phyloP scores from a whole-genome alignment of 169 alveolate genomes.

The Plasmodium sp. region DNA sequence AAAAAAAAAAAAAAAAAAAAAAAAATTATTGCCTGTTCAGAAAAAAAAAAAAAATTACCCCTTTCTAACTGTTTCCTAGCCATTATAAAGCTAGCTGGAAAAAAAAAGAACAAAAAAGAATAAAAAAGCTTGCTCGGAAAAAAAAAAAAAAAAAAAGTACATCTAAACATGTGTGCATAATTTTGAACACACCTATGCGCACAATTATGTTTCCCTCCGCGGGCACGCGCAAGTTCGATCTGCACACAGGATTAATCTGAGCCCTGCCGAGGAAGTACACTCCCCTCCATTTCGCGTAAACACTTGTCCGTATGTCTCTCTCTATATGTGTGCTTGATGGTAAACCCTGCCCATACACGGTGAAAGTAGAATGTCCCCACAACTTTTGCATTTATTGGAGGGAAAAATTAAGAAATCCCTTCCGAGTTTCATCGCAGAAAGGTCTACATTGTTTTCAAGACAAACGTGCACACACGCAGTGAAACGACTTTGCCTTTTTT shows the following conservation, averaged over 20 bases:
- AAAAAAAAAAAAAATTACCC: not conserved
- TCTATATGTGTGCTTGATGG: slow-evolving; percentile 7
- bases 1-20: not conserved
- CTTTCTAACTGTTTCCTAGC: not conserved
- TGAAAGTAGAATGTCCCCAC: not conserved
- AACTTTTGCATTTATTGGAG: not conserved
- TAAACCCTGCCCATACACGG: not conserved
- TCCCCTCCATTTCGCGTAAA: not conserved
- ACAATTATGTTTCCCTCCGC: not conserved
- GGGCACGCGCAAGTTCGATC: not conserved
- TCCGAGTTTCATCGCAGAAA: not conserved
- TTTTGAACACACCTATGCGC: not conserved
- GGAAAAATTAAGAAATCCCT: not conserved
- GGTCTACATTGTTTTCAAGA: not conserved
- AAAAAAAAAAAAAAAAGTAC: slow-evolving; percentile 27
- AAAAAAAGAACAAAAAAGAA: slow-evolving; percentile 9
- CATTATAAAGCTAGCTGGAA: not conserved
- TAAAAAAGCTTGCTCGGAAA: not conserved
- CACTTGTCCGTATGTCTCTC: not conserved
- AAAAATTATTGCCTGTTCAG: not conserved
- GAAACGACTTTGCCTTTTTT: not conserved
- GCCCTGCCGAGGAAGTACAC: not conserved
- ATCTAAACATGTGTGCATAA: slow-evolving; percentile 1
- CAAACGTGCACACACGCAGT: not conserved
- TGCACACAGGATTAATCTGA: not conserved